Evolutionary conservation across 768 basidiomycete genomes (phyloP).

Genomic region (Lactarius trivialis): DNA sequence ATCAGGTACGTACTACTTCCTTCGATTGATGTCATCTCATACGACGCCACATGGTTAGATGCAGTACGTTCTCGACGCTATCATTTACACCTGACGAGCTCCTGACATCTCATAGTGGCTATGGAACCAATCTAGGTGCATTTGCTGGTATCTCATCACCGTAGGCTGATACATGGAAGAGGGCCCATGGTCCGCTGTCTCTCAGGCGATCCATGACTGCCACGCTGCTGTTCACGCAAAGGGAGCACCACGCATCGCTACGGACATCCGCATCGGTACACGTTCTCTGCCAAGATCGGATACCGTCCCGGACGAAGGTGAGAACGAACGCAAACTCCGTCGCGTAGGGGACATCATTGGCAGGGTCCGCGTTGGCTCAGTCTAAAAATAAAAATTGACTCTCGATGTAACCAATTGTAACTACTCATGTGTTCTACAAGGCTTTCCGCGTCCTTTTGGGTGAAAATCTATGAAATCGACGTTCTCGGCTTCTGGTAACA

Average conservation of each 20-base stretch:
- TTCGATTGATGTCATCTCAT: not conserved
- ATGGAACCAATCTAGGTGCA: constrained; percentile 83
- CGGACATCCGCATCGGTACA: constrained; percentile 94
- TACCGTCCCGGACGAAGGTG: constrained; percentile 59
- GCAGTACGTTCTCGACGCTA: constrained; percentile 46
- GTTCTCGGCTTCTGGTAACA: not conserved
- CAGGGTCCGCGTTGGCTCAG: constrained; percentile 26
- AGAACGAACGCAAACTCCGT: constrained; percentile 69
- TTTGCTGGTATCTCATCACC: not conserved
- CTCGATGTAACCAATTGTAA: not conserved
- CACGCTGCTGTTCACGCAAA: constrained; percentile 79
- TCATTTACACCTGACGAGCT: not conserved
- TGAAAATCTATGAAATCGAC: not conserved
- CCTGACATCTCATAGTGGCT: constrained; percentile 48
- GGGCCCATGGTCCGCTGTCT: constrained; percentile 82
- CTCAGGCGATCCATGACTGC: constrained; percentile 83
- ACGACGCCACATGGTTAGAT: constrained; percentile 38
- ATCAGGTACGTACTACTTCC: constrained; percentile 47
- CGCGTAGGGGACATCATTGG: constrained; percentile 77
- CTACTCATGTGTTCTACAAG: not conserved
- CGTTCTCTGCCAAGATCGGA: constrained; percentile 36
- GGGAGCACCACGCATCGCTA: constrained; percentile 72
- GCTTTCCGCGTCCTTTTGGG: not conserved
- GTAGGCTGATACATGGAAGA: constrained; percentile 33
- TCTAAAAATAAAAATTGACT: not conserved